Evolutionary conservation across 1,284 basidiomycete species (phyloP).

Genomic region (Marasmius sp.): DNA sequence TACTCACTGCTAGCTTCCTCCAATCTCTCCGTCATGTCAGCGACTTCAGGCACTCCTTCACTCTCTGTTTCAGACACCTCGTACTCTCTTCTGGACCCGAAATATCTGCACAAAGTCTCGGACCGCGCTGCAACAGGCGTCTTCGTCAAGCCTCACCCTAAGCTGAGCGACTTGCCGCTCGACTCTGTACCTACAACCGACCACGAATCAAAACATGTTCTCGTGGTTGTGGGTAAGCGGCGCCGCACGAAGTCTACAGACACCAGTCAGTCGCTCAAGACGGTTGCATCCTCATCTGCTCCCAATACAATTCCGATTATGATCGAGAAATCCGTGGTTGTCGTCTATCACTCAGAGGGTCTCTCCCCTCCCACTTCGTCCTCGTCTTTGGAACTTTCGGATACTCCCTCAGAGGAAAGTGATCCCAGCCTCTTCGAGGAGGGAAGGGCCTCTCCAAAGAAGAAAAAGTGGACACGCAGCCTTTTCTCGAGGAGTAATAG

Average conservation of each 20-base stretch:
- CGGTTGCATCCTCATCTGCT: not conserved
- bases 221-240: not conserved
- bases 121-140: not conserved
- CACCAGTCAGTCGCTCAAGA: not conserved
- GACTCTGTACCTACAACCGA: not conserved
- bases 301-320: not conserved
- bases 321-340: not conserved
- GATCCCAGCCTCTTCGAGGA: not conserved
- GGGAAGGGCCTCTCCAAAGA: not conserved
- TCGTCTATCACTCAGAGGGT: not conserved
- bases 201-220: not conserved
- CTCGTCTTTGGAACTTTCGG: not conserved
- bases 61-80: not conserved
- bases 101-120: not conserved
- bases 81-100: not conserved
- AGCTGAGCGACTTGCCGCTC: not conserved
- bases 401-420: not conserved
- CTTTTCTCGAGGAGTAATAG: not conserved
- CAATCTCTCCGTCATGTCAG: not conserved
- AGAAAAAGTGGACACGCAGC: not conserved
- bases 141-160: not conserved
- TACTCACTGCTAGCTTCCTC: not conserved
- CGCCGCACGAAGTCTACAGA: not conserved
- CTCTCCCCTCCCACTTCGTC: not conserved
- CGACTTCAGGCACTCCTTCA: not conserved